Evolutionary conservation across 1,284 basidiomycete species (phyloP).

Genomic region (Ceratobasidium sp.): DNA sequence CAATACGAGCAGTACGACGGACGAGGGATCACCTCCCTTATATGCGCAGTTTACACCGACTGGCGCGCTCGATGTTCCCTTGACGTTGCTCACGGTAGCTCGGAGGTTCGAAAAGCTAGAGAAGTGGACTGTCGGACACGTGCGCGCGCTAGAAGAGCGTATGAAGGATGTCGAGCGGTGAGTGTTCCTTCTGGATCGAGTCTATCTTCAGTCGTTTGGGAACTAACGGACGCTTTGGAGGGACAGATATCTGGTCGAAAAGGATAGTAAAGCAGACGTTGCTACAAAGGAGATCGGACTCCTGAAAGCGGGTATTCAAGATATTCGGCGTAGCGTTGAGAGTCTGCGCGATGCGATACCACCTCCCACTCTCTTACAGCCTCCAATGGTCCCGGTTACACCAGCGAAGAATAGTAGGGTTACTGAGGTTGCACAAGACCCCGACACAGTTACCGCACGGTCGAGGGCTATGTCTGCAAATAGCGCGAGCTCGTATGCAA

Average conservation of each 20-base stretch:
- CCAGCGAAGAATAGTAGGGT: conserved; percentile 12
- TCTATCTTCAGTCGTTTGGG: not conserved
- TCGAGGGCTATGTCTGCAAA: conserved; percentile 38
- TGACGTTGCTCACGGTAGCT: conserved; percentile 75
- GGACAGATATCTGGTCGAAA: conserved; percentile 69
- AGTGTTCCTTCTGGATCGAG: conserved; percentile 52
- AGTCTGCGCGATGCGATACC: conserved; percentile 35
- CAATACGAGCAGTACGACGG: conserved; percentile 63
- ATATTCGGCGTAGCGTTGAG: conserved; percentile 37
- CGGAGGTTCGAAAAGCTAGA: conserved; percentile 86
- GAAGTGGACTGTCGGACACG: conserved; percentile 84
- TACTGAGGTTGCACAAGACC: conserved; percentile 27
- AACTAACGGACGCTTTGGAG: conserved; percentile 39
- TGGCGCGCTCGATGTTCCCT: conserved; percentile 77
- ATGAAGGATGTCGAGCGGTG: conserved; percentile 87
- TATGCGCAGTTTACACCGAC: conserved; percentile 76
- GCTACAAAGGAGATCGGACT: conserved; percentile 56
- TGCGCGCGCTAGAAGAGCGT: conserved; percentile 82
- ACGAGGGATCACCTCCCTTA: conserved; percentile 64
- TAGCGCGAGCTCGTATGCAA: conserved; percentile 42
- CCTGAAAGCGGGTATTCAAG: conserved; percentile 35
- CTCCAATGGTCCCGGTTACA: conserved; percentile 10
- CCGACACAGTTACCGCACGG: conserved; percentile 7
- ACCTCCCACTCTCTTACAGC: conserved; percentile 9
- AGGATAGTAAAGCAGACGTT: conserved; percentile 66